Evolutionary conservation across 2,329 filamentous ascomycete species (phyloP).

Genomic region (Colletotrichum destructivum): DNA sequence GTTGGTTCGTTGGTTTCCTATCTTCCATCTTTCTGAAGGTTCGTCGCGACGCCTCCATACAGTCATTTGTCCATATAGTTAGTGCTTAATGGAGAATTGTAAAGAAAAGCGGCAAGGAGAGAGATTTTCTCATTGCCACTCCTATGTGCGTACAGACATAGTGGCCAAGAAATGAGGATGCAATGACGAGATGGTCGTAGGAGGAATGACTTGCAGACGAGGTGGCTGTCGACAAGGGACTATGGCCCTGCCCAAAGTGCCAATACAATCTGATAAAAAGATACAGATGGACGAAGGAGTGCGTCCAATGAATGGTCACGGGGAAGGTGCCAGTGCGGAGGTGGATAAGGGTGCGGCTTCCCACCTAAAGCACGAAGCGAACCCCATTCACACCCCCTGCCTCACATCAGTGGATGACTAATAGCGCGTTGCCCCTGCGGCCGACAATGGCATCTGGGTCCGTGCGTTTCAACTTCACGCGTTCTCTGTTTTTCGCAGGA

Average conservation of each 20-base stretch:
- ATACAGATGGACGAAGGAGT: not conserved
- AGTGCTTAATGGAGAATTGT: not conserved
- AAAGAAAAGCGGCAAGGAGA: not conserved
- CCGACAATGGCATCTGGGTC: conserved; percentile 43
- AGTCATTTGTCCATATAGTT: not conserved
- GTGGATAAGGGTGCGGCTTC: conserved; percentile 38
- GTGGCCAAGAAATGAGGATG: not conserved
- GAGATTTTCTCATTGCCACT: not conserved
- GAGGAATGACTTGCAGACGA: conserved; percentile 3
- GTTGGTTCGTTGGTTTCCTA: not conserved
- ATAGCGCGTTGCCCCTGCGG: conserved; percentile 40
- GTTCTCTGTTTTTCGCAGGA: conserved; percentile 58
- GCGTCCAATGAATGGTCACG: conserved; percentile 25
- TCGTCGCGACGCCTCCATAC: not conserved
- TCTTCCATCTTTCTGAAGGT: not conserved
- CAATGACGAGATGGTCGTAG: conserved; percentile 20
- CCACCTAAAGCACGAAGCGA: conserved; percentile 28
- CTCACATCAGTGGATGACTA: conserved; percentile 40
- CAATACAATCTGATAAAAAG: conserved; percentile 38
- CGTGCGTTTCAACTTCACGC: conserved; percentile 58
- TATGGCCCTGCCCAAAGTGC: conserved; percentile 30
- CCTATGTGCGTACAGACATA: not conserved
- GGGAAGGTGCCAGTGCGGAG: conserved; percentile 26
- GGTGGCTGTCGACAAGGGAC: conserved; percentile 28
- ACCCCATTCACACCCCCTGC: conserved; percentile 22